Base-by-base conservation (phyloP, 2,329 filamentous ascomycete genomes). In the Rhinocladiella mackenziei region DNA sequence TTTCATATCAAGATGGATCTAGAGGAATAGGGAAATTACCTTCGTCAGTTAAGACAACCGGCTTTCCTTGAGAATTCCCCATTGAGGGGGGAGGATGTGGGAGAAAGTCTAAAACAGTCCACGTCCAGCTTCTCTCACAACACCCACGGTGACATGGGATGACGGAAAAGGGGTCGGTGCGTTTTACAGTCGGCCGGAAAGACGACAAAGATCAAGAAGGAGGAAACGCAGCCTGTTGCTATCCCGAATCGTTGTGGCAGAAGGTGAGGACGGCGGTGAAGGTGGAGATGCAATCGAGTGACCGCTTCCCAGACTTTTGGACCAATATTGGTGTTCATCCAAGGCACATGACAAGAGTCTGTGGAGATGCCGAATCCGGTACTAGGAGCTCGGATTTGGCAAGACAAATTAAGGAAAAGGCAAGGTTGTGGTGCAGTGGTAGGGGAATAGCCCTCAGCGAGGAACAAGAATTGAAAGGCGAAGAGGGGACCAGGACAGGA, bases 1-100 rank as follows among this genome's bases (percentile, higher is more conserved):
- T 20, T 13, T 33, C 14, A 18, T n/a, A n/a, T n/a, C n/a, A 42
- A 28, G 17, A 20, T 33, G 9, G 11, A 10, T n/a, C n/a, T n/a
- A n/a, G n/a, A n/a, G 6, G 18, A 19, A 9, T 13, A 15, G 10
- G 72, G 26, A 17, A 19, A 80, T 62, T 73, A 94, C 89, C 86
- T 83, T 95, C 86, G 72, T 94, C 89, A 70, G 84, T 86, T 70
- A 89, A 83, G 66, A 89, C 84, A 72, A 94, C 80, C 68, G 86
- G 87, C 69, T 96, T 96, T 69, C 89, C 89, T 70, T 91, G 89
- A 65, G 83, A 85, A 72, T 97, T 96, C 65, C 91, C 91, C 91
- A 97, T 97, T 62, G 39, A 39, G 28, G 28, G 6, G 29, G n/a
- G 28, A 6, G 29, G n/a, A 22, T 10, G 29, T 18, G 17, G 13